A percentile compares a stretch with the other conserved stretches of the same genome.
These are phyloP conservation scores for Saccharomycopsis synnaedendra DNA, from an alignment of 805 yeast genomes.

Conservation along the genomic window DNA sequence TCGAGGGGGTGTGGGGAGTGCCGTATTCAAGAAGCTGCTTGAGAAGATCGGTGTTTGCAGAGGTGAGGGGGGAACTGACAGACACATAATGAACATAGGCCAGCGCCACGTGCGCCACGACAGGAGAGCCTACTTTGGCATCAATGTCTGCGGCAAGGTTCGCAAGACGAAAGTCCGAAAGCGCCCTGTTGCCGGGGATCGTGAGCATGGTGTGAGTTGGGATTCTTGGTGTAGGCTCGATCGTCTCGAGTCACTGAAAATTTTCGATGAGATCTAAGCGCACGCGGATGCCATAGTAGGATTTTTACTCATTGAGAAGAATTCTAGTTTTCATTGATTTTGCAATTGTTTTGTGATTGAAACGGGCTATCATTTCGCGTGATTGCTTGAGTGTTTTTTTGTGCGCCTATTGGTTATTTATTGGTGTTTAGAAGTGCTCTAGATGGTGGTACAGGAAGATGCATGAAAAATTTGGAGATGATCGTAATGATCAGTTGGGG, in stretches of 20 bases:
- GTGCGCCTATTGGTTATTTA: conserved; percentile 52
- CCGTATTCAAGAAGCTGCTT: not conserved
- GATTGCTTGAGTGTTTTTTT: not conserved
- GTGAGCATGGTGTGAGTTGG: conserved; percentile 16
- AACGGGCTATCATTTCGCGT: not conserved
- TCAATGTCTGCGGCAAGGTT: conserved; percentile 64
- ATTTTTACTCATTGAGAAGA: too few species aligned
- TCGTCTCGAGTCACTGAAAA: not conserved
- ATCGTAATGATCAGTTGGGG: too few species aligned
- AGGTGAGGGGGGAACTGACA: conserved; percentile 19
- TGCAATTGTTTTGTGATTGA: not conserved
- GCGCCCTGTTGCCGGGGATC: conserved; percentile 83
- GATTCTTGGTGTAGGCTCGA: not conserved
- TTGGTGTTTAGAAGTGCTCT: conserved; percentile 45
- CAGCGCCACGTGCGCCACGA: conserved; percentile 59
- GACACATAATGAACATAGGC: conserved; percentile 71
- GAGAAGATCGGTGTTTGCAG: conserved; percentile 24
- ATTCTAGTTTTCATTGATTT: too few species aligned
- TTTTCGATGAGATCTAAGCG: too few species aligned
- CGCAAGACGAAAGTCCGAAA: conserved; percentile 76
- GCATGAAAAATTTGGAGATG: too few species aligned
- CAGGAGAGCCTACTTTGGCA: conserved; percentile 35
- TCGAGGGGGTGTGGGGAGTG: conserved; percentile 25
- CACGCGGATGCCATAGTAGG: too few species aligned
- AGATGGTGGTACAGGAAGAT: conserved; percentile 32